phyloP scores from a whole-genome alignment of 495 filamentous ascomycete genomes.

The Tuber indicum region DNA sequence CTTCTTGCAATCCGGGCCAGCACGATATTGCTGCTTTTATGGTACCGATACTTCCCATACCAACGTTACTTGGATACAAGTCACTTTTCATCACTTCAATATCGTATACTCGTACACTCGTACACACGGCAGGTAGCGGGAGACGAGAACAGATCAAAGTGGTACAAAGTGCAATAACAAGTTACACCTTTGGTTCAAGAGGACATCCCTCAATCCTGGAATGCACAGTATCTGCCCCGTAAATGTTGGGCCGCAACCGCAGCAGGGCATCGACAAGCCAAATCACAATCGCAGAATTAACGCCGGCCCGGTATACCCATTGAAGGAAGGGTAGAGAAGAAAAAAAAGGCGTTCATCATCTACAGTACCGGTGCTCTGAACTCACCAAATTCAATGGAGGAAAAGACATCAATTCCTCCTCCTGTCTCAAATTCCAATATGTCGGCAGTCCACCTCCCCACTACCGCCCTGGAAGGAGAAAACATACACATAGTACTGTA shows the following conservation, averaged over 20 bases:
- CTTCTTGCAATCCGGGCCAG: background rate
- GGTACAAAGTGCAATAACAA: background rate
- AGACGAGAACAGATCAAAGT: background rate
- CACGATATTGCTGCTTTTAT: background rate
- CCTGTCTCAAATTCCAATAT: slow-evolving; percentile 1
- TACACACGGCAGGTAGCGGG: background rate
- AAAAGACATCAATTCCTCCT: background rate
- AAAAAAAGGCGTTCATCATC: background rate
- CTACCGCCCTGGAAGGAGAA: background rate
- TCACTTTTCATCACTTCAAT: background rate
- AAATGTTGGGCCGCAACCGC: background rate
- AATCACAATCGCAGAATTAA: background rate
- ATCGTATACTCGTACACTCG: background rate
- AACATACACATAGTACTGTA: background rate
- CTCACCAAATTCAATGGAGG: background rate
- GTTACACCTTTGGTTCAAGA: background rate
- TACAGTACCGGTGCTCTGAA: background rate
- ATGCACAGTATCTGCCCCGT: background rate
- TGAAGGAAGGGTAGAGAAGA: background rate
- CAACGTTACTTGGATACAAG: background rate
- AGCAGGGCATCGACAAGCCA: background rate
- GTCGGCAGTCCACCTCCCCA: background rate
- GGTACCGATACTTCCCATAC: background rate
- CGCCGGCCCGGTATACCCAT: background rate
- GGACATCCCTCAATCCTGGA: background rate